Evolutionary conservation across 2,329 filamentous ascomycete genomes (phyloP).

Genomic region (Arthroderma sp.): DNA sequence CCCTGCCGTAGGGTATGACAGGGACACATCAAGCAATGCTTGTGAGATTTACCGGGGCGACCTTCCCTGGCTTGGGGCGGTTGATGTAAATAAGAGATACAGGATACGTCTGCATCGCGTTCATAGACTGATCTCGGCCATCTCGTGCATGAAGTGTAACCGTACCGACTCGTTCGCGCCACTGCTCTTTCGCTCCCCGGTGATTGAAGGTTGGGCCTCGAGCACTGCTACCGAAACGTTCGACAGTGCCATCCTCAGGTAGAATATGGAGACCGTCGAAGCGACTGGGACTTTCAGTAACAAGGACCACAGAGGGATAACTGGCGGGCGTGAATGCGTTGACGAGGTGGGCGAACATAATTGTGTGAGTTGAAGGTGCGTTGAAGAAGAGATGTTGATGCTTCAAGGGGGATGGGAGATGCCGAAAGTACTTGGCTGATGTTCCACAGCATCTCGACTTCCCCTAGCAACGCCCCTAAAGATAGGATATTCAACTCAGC

Average conservation of each 20-base stretch:
- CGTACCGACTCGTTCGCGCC: constrained; percentile 7
- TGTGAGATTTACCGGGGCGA: no score
- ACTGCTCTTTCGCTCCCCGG: constrained; percentile 5
- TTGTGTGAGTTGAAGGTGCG: not conserved
- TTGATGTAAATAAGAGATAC: constrained; percentile 6
- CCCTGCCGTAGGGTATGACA: no score
- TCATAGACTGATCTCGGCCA: constrained; percentile 3
- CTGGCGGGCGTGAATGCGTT: constrained; percentile 1
- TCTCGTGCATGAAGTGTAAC: constrained; percentile 7
- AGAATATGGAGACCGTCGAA: constrained; percentile 7
- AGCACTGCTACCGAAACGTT: constrained; percentile 5
- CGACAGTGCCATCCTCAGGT: constrained; percentile 8
- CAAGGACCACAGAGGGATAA: constrained; percentile 7
- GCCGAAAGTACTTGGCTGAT: no score
- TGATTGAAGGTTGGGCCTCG: constrained; percentile 3
- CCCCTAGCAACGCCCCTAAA: no score
- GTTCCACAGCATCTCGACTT: not conserved
- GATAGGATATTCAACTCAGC: no score
- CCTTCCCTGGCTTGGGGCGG: constrained; percentile 6
- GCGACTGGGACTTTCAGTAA: constrained; percentile 1
- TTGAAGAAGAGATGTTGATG: no score
- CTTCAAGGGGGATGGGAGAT: no score
- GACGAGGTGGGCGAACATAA: constrained; percentile 7
- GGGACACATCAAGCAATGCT: no score
- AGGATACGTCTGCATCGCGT: constrained; percentile 5